Base-by-base conservation (phyloP, 1,284 basidiomycete species). In the Cryptococcus wingfieldii region DNA sequence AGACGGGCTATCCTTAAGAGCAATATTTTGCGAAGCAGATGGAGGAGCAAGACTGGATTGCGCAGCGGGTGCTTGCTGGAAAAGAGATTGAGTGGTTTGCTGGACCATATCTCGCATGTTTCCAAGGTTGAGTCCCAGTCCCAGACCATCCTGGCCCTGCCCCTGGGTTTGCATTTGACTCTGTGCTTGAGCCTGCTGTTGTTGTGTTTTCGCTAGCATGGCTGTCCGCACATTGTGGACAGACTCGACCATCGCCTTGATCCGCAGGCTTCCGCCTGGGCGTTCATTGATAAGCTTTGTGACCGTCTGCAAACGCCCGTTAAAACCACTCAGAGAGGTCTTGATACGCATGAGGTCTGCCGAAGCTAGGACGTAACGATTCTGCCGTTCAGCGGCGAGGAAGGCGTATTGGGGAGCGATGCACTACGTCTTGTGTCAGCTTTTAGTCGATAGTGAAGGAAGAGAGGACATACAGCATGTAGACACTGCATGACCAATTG, bases 371-470 rank as follows among this genome's bases (percentile, higher is more conserved):
- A 61, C 54, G 49, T 51, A 67, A 43, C 62, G 60, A 10, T 59
- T 62, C 12, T 34, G 31, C 31, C 45, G 38, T 14, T 62, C 59
- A n/a, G 61, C 60, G 16, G 59, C 50, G 14, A 58, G 45, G 6
- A 50, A 44, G 13, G 61, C 55, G 27, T 67, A 51, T 25, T 60
- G 41, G 18, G 65, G 56, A 38, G 60, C 58, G 41, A 56, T 60
- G 56, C 65, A 69, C 67, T 69, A 48, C 19, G 18, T 48, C 23
- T 23, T 23, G 27, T 58, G 3, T 25, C 41, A n/a, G 19, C 25
- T 46, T 27, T 27, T 46, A 31, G 4, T 46, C 45, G 27, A 25
- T 13, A 23, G 25, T 25, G 9, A 19, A 23, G 23, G 27, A 46
- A 34, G 31, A 34, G 31, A 34, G 8, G 14, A 25, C 25, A 8